phyloP scores from a whole-genome alignment of 306 rosid genomes.

The Fagus sylvatica region DNA sequence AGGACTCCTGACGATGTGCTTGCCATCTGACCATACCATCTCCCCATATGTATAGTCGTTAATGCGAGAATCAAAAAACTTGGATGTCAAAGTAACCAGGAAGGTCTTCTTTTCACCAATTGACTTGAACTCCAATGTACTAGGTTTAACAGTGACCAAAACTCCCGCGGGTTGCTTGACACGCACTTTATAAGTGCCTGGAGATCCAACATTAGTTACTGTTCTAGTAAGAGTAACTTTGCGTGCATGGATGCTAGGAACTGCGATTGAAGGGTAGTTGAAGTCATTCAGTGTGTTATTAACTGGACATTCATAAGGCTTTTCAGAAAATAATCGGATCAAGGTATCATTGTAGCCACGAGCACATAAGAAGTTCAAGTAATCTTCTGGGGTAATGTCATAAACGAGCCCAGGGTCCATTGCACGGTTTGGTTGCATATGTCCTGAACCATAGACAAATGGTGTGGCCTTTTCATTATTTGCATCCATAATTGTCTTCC shows the following conservation, averaged over 20 bases:
- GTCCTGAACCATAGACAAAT: conserved; percentile 57
- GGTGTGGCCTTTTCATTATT: conserved; percentile 38
- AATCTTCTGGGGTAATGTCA: conserved; percentile 39
- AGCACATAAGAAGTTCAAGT: conserved; percentile 60
- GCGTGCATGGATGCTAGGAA: conserved; percentile 3
- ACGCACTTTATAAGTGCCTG: conserved; percentile 34
- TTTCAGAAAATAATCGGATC: conserved; percentile 25
- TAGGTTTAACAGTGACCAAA: conserved; percentile 38
- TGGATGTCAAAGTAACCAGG: conserved; percentile 23
- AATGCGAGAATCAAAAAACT: background rate
- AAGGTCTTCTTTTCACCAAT: conserved; percentile 52
- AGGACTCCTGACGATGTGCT: conserved; percentile 43
- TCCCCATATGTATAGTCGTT: conserved; percentile 29
- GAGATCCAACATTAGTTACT: conserved; percentile 57
- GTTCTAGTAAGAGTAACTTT: conserved; percentile 37
- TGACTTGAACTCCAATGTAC: conserved; percentile 24
- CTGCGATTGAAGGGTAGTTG: conserved; percentile 64
- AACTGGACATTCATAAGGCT: conserved; percentile 34
- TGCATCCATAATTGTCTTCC: conserved; percentile 16
- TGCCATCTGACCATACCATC: conserved; percentile 46
- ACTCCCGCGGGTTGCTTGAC: conserved; percentile 38
- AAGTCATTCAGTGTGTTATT: conserved; percentile 40
- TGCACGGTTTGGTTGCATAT: conserved; percentile 53
- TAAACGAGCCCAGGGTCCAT: conserved; percentile 67
- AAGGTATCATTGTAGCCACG: conserved; percentile 38